phyloP scores from a whole-genome alignment of 225 moss, liverwort and hornwort genomes.

The Marchantia paleacea region DNA sequence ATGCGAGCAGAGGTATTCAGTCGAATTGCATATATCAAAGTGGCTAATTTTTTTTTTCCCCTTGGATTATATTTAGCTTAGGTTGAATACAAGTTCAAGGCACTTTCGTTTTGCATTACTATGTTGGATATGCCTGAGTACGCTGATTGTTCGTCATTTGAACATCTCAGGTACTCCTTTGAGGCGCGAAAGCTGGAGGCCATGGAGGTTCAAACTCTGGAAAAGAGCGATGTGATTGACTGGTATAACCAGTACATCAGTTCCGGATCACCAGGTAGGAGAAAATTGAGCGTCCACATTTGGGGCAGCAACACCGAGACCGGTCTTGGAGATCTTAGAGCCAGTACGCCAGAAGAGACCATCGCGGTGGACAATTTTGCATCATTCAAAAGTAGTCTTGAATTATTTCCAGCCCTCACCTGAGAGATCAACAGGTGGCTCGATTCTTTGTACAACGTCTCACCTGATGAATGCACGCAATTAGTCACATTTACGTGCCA shows the following conservation, averaged over 20 bases:
- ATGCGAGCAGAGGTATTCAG: slow-evolving; percentile 74
- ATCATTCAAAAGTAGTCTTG: slow-evolving; percentile 15
- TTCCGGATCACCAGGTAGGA: slow-evolving; percentile 19
- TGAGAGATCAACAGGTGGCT: background rate
- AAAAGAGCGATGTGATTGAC: slow-evolving; percentile 64
- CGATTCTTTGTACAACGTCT: background rate
- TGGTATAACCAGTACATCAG: slow-evolving; percentile 50
- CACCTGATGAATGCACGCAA: background rate
- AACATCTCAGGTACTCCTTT: slow-evolving; percentile 59
- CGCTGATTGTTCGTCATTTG: background rate
- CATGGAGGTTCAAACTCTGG: slow-evolving; percentile 52
- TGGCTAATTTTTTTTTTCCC: background rate
- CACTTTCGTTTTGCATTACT: background rate
- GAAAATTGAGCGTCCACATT: slow-evolving; percentile 33
- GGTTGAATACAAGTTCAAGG: background rate
- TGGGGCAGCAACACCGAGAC: slow-evolving; percentile 36
- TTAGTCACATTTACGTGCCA: background rate
- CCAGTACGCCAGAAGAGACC: background rate
- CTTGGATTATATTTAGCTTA: background rate
- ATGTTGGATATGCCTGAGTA: background rate
- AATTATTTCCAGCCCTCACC: slow-evolving; percentile 11
- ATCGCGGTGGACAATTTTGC: slow-evolving; percentile 12
- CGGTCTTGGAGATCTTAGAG: slow-evolving; percentile 8
- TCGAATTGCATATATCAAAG: background rate
- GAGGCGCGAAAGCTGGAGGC: slow-evolving; percentile 76